phyloP scores from a whole-genome alignment of 192 early-diverging fungal species.

The Coemansia sp. region DNA sequence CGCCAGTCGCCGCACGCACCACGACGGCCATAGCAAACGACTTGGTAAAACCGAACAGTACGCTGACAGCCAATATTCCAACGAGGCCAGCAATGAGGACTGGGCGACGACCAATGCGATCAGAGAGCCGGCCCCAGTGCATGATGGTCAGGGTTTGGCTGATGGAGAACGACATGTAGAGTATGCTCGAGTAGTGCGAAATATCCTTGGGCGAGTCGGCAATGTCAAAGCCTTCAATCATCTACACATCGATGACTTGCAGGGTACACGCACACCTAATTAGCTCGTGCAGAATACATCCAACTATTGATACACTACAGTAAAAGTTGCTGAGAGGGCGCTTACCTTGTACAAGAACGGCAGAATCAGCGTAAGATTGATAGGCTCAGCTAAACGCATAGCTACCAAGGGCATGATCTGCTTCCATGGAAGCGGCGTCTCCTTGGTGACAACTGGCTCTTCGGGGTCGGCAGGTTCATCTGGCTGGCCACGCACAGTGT shows the following conservation, averaged over 20 bases:
- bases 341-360: constrained; percentile 42
- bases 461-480: background rate
- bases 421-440: constrained; percentile 51
- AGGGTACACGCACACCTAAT: background rate
- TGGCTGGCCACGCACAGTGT: background rate
- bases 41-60: constrained; percentile 69
- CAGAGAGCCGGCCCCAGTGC: constrained; percentile 70
- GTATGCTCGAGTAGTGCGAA: constrained; percentile 64
- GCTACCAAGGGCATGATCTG: constrained; percentile 27
- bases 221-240: constrained; percentile 41
- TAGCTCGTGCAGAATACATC: background rate
- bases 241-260: constrained; percentile 1
- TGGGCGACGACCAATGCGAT: constrained; percentile 78
- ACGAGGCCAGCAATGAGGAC: constrained; percentile 70
- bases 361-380: constrained; percentile 72
- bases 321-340: background rate
- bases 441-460: constrained; percentile 7
- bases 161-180: constrained; percentile 54
- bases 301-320: background rate
- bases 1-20: constrained; percentile 60
- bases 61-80: constrained; percentile 64
- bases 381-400: constrained; percentile 61
- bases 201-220: constrained; percentile 70
- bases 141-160: constrained; percentile 54
- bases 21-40: constrained; percentile 57